Evolutionary conservation across 495 filamentous ascomycete genomes (phyloP), one percentile per base, ranked within the genome.

Genomic region (Aspergillus olivimuriae): DNA sequence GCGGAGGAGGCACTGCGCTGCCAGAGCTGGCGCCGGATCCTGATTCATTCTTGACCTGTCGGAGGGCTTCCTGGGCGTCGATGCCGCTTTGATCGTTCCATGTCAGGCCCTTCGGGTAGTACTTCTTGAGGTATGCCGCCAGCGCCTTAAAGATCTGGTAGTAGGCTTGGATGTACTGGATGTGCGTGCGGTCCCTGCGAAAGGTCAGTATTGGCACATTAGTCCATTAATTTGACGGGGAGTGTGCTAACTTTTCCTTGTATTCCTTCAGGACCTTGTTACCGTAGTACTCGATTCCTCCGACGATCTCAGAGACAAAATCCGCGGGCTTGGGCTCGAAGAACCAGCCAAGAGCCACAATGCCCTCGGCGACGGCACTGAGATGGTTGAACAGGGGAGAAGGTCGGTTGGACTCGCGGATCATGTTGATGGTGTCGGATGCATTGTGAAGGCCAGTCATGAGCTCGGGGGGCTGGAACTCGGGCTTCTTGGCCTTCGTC

Each of bases 191-290:
- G 45, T 94, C 82, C 65, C 85, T 91, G 44, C 15, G 15, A 18
- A 11, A 28, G 36, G 50, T 65, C 28, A 48, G 23, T 8, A 38
- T 46, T 41, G n/a, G n/a, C n/a, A n/a, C n/a, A n/a, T n/a, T n/a
- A n/a, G n/a, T n/a, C n/a, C n/a, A n/a, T n/a, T n/a, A n/a, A n/a
- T n/a, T n/a, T n/a, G n/a, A n/a, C n/a, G n/a, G n/a, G n/a, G n/a
- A n/a, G n/a, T n/a, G n/a, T n/a, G n/a, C 82, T 49, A 66, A 94
- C 89, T 88, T 91, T 39, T 92, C 89, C 69, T 91, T 96, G 64
- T 86, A 81, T 46, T 88, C 83, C 56, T 83, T 89, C 46, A 96
- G 62, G 28, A 98, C 84, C 44, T 86, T 78, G 69, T 98, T 95
- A 2, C 92, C 94, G 48, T 82, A 95, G 68, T 87, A 94, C 61